phyloP scores from a whole-genome alignment of 1,139 yeast species.

The Saccharomycopsis hybrid region DNA sequence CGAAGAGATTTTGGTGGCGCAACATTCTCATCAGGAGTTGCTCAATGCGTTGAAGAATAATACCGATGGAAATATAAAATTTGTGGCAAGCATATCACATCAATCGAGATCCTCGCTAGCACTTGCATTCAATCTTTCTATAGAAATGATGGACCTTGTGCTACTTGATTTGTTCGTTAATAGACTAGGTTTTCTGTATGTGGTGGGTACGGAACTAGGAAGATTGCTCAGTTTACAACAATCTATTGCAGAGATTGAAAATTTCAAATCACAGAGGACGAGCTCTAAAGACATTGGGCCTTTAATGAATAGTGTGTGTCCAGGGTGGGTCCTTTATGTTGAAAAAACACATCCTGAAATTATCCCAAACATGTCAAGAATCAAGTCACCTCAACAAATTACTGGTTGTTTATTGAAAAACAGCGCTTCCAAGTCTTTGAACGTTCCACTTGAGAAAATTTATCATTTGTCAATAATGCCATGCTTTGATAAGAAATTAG shows the following conservation, averaged over 20 bases:
- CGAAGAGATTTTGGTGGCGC: conserved; percentile 85
- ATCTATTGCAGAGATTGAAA: conserved; percentile 43
- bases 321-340: conserved; percentile 95
- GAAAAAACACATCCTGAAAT: conserved; percentile 92
- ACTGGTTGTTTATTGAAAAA: conserved; percentile 73
- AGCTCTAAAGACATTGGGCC: conserved; percentile 35
- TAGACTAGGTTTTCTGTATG: conserved; percentile 61
- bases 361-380: conserved; percentile 47
- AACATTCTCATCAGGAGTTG: conserved; percentile 82
- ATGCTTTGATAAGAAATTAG: conserved; percentile 92
- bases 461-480: conserved; percentile 93
- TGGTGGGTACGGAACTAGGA: conserved; percentile 83
- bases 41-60: conserved; percentile 46
- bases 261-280: conserved; percentile 21
- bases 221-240: conserved; percentile 62
- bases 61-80: conserved; percentile 31
- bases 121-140: conserved; percentile 48
- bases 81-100: conserved; percentile 79
- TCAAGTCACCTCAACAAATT: conserved; percentile 89
- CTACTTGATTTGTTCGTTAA: conserved; percentile 51
- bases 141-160: conserved; percentile 55
- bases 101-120: conserved; percentile 84
- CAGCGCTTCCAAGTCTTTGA: conserved; percentile 39
- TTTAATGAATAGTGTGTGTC: conserved; percentile 65
- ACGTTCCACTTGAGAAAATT: conserved; percentile 34